Conservation (phyloP, 257 asterid species). For the Penstemon davidsonii region DNA sequence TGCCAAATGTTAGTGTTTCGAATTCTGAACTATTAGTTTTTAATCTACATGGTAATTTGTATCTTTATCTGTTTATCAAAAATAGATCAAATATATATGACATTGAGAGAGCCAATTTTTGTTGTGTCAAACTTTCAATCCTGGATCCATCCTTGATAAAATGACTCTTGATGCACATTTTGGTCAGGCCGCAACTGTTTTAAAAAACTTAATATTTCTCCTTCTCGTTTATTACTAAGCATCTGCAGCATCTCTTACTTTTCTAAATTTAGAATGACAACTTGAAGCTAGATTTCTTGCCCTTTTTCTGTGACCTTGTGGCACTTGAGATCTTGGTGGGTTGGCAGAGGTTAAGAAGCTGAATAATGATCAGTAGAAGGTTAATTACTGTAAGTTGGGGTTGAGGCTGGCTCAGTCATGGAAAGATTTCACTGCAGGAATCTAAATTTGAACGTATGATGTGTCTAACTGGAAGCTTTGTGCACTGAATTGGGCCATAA, state of each 20-base stretch:
- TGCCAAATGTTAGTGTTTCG: too few species aligned
- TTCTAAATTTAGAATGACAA: slow-evolving; percentile 3
- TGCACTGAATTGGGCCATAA: background rate
- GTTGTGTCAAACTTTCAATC: too few species aligned
- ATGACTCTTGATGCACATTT: background rate
- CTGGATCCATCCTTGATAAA: background rate
- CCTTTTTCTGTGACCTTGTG: background rate
- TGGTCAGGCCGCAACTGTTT: background rate
- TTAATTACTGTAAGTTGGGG: slow-evolving; percentile 1
- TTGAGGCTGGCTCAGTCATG: slow-evolving; percentile 4
- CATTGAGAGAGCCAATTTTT: too few species aligned
- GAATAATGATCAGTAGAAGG: slow-evolving; percentile 1
- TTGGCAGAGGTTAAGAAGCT: slow-evolving; percentile 6
- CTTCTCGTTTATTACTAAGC: background rate
- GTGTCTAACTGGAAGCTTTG: background rate
- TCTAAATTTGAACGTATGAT: background rate
- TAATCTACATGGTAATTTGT: too few species aligned
- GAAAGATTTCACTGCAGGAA: background rate
- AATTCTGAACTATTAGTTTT: too few species aligned
- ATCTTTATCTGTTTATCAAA: too few species aligned
- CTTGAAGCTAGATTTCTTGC: slow-evolving; percentile 9
- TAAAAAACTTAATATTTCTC: background rate
- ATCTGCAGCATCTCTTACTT: background rate
- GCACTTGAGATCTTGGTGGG: slow-evolving; percentile 12
- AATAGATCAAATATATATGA: too few species aligned